Percentiles rank a stretch among this genome's conserved stretches.
Conservation (phyloP, 352 stramenopile genomes). For the Phytophthora sansomeana region DNA sequence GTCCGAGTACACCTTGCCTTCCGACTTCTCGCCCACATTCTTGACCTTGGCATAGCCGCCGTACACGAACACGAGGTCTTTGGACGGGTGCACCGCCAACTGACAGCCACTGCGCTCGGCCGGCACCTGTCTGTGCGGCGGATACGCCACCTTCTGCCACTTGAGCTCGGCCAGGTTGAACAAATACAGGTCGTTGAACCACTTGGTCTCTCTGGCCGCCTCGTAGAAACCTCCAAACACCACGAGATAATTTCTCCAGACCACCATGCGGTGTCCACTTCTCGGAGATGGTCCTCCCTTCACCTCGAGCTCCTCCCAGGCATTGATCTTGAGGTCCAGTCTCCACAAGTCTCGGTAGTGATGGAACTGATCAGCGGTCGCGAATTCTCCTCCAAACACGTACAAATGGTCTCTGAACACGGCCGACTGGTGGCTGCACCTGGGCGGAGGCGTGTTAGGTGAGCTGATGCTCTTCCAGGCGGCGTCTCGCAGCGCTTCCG, state of each 20-base stretch:
- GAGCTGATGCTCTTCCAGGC: conserved; percentile 93
- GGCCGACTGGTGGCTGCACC: conserved; percentile 96
- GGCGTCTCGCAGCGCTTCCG: conserved; percentile 33
- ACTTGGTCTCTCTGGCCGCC: conserved; percentile 90
- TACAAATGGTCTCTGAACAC: conserved; percentile 96
- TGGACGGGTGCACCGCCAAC: conserved; percentile 81
- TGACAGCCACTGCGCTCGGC: conserved; percentile 85
- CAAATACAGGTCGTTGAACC: conserved; percentile 96
- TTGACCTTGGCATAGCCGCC: conserved; percentile 97
- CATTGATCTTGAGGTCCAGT: conserved; percentile 94
- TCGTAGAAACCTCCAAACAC: conserved; percentile 99
- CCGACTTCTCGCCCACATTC: conserved; percentile 89
- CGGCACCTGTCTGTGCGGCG: conserved; percentile 67
- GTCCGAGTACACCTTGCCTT: conserved; percentile 96
- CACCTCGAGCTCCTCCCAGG: conserved; percentile 94
- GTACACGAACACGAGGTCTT: conserved; percentile 94
- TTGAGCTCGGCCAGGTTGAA: conserved; percentile 92
- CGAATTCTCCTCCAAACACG: conserved; percentile 98
- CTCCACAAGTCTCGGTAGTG: conserved; percentile 95
- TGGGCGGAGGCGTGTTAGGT: conserved; percentile 86
- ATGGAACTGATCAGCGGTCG: conserved; percentile 97
- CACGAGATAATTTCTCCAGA: conserved; percentile 96
- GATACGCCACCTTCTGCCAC: conserved; percentile 86
- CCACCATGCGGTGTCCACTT: conserved; percentile 94
- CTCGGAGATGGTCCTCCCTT: conserved; percentile 81